A percentile compares a stretch with the other conserved stretches of the same genome.
Conservation (phyloP, 1,284 basidiomycete genomes). For the Cutaneotrichosporon dermatis region DNA sequence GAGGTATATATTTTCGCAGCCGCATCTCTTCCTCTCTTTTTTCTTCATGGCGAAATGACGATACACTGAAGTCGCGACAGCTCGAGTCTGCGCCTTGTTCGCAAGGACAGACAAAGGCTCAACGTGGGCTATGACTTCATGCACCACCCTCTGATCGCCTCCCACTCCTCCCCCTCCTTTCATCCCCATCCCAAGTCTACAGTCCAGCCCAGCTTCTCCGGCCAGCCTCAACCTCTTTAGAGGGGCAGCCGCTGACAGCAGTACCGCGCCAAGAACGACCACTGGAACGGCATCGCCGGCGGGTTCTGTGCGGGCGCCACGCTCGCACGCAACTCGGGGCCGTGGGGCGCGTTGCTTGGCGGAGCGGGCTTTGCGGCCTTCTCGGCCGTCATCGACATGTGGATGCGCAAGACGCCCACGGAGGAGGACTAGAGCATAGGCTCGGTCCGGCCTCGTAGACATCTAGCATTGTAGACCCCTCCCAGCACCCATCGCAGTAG, state of each 20-base stretch:
- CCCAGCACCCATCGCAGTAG: neutral
- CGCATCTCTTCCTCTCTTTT: neutral
- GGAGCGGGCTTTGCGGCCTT: constrained; percentile 86
- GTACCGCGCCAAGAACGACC: constrained; percentile 95
- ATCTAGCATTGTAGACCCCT: neutral
- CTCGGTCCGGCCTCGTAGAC: neutral
- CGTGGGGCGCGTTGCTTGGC: constrained; percentile 73
- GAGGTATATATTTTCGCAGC: neutral
- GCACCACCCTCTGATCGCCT: constrained; percentile 13
- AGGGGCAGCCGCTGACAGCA: constrained; percentile 38
- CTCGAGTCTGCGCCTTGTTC: neutral
- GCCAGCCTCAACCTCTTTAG: too few species aligned
- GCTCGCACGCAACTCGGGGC: constrained; percentile 77
- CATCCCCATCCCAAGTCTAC: neutral
- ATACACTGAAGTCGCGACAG: constrained; percentile 9
- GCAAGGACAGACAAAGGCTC: neutral
- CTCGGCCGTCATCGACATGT: constrained; percentile 80
- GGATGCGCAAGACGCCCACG: constrained; percentile 72
- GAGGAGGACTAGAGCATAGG: constrained; percentile 59
- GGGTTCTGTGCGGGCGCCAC: constrained; percentile 62
- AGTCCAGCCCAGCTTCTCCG: too few species aligned
- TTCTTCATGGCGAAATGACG: constrained; percentile 7
- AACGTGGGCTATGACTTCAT: constrained; percentile 11
- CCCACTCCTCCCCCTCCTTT: neutral
- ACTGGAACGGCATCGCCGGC: constrained; percentile 63